Evolutionary conservation across 2,329 filamentous ascomycete species (phyloP).

Genomic region (Beauveria rudraprayagi): DNA sequence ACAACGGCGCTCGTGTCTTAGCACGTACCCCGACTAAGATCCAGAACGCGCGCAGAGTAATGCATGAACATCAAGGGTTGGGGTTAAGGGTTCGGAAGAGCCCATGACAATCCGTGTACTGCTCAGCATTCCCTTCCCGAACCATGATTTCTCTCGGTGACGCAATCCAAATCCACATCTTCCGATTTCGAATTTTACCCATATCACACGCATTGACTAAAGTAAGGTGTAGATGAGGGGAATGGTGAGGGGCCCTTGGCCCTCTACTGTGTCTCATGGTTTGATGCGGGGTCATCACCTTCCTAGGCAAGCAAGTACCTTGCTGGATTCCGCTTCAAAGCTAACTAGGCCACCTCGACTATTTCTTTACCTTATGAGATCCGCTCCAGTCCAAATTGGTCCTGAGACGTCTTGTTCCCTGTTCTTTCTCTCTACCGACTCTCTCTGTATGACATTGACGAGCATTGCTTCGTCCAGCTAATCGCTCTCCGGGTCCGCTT

Average conservation of each 20-base stretch:
- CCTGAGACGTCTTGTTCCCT: not conserved
- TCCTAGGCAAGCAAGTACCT: not conserved
- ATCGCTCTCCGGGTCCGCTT: constrained; percentile 13
- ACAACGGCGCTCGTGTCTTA: too few relatives aligned
- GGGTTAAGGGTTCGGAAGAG: too few relatives aligned
- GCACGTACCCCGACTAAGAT: too few relatives aligned
- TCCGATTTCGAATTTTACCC: too few relatives aligned
- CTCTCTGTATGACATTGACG: not conserved
- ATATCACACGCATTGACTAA: not conserved
- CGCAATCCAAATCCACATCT: too few relatives aligned
- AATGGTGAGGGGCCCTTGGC: not conserved
- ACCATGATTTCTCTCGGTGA: too few relatives aligned
- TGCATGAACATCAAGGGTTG: too few relatives aligned
- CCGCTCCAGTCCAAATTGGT: not conserved
- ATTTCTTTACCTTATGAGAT: constrained; percentile 8
- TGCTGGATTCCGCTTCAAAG: constrained; percentile 1
- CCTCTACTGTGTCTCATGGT: not conserved
- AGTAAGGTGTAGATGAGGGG: not conserved
- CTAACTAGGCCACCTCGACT: not conserved
- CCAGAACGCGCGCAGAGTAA: too few relatives aligned
- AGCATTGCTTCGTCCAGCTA: not conserved
- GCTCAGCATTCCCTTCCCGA: too few relatives aligned
- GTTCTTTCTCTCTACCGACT: not conserved
- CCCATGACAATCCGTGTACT: too few relatives aligned
- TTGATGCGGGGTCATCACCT: not conserved